Evolutionary conservation across 2,329 filamentous ascomycete species (phyloP).

Genomic region (Pseudomassariella vexata): DNA sequence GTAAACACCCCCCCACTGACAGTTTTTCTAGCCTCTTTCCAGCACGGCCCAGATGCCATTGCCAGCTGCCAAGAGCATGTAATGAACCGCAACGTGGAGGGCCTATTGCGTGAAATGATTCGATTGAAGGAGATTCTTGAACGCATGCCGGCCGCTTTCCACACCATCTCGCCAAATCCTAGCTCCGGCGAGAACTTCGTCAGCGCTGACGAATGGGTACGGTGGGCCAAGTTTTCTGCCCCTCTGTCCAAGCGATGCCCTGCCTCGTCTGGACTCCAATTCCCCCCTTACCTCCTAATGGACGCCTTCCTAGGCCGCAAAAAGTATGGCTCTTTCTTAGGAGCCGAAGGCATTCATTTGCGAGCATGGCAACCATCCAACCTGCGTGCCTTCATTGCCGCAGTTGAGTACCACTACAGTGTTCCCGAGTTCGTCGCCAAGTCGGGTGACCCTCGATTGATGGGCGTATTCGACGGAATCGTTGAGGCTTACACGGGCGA

Average conservation of each 20-base stretch:
- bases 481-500: slow-evolving; percentile 51
- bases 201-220: slow-evolving; percentile 40
- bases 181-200: slow-evolving; percentile 46
- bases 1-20: no score
- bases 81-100: slow-evolving; percentile 46
- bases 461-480: slow-evolving; percentile 48
- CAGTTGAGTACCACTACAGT: slow-evolving; percentile 48
- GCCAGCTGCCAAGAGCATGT: slow-evolving; percentile 48
- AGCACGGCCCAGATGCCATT: slow-evolving; percentile 45
- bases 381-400: slow-evolving; percentile 47
- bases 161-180: slow-evolving; percentile 47
- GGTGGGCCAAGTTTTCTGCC: slow-evolving; percentile 45
- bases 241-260: slow-evolving; percentile 44
- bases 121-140: slow-evolving; percentile 47
- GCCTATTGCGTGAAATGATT: slow-evolving; percentile 43
- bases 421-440: slow-evolving; percentile 47
- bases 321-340: slow-evolving; percentile 46
- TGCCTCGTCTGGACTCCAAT: slow-evolving; percentile 45
- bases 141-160: slow-evolving; percentile 47
- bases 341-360: slow-evolving; percentile 44
- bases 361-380: slow-evolving; percentile 50
- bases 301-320: slow-evolving; percentile 48
- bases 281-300: slow-evolving; percentile 48
- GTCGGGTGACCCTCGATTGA: slow-evolving; percentile 42
- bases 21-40: slow-evolving; percentile 36